These are phyloP conservation scores for Talaromyces thailandensis DNA, from an alignment of 495 filamentous ascomycete species.

Conservation along the genomic window DNA sequence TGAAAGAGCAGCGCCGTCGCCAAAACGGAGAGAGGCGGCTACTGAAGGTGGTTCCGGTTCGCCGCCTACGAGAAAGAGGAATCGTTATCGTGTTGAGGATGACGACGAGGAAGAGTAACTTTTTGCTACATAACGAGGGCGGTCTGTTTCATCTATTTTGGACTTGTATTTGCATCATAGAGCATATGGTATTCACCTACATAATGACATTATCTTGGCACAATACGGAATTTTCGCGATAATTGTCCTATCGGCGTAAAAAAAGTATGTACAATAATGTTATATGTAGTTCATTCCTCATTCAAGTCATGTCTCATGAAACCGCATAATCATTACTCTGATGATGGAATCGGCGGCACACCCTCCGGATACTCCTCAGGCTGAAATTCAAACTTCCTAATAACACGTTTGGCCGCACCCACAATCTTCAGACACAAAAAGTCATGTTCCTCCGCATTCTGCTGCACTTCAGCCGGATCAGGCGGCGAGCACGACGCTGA, in stretches of 20 bases:
- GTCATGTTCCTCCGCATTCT: slow-evolving; percentile 16
- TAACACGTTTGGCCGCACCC: slow-evolving; percentile 27
- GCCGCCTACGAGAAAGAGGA: slow-evolving; percentile 35
- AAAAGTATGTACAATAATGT: neutral
- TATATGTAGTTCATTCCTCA: neutral
- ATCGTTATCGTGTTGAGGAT: slow-evolving; percentile 37
- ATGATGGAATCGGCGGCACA: neutral
- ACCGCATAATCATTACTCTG: neutral
- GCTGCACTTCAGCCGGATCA: slow-evolving; percentile 10
- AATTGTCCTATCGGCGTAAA: neutral
- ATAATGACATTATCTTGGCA: neutral
- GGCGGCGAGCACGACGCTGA: neutral
- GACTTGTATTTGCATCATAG: neutral
- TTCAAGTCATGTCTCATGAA: neutral
- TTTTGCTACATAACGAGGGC: neutral
- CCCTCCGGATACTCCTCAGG: slow-evolving; percentile 30
- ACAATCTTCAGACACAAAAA: slow-evolving; percentile 30
- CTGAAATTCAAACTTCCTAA: slow-evolving; percentile 32
- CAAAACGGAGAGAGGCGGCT: slow-evolving; percentile 17
- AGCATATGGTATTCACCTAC: neutral
- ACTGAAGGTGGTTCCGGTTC: slow-evolving; percentile 16
- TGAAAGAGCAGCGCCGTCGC: slow-evolving; percentile 8
- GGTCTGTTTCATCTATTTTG: neutral
- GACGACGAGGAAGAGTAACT: slow-evolving; percentile 32
- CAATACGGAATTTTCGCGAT: neutral